Base-by-base conservation (phyloP, 352 stramenopile species). In the Pythium monospermum region DNA sequence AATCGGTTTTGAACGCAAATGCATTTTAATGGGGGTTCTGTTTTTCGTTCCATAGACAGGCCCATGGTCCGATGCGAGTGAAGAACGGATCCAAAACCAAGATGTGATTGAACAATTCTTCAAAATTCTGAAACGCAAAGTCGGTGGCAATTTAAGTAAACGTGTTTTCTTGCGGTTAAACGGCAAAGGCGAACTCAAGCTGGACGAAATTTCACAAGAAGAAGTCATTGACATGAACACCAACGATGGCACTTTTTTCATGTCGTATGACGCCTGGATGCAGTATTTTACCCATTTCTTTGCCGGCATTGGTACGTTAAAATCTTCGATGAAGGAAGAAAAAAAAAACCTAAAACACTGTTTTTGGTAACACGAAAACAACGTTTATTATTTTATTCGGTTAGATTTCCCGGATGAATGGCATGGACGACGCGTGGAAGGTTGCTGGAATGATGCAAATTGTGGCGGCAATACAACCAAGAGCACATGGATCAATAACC, bases 161-260 rank as follows among this genome's bases (percentile, higher is more conserved):
- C 64, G 74, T 0, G 32, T 91, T 11, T 87, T 85, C 21, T 65
- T 89, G 25, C 76, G 57, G 2, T 22, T 87, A 4, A 83, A 75
- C 27, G 56, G 50, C 1, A 64, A 71, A 31, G 79, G 76, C 7
- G 73, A 78, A n/a, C 39, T 85, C 4, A 66, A 68, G 10, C 36
- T 79, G 6, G 74, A 83, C 13, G 77, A 87, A 26, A 85, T 88
- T 37, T 60, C 66, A 1, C 71, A 90, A 49, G 83, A 90, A 50
- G 81, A 96, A 32, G 64, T 87, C 3, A 59, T 85, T 6, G 79
- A 92, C 15, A 67, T 88, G 19, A 96, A 96, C 37, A 57, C 70
- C 3, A 90, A 84, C 33, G 89, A 97, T 46, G 89, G 89, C 3
- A 95, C 86, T 2, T 97, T 97, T 49, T 96, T 96, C 69, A 97